A percentile compares a stretch with the other conserved stretches of the same genome.
Evolutionary conservation across 306 rosid species (phyloP).

Genomic region (Castanopsis chinensis): DNA sequence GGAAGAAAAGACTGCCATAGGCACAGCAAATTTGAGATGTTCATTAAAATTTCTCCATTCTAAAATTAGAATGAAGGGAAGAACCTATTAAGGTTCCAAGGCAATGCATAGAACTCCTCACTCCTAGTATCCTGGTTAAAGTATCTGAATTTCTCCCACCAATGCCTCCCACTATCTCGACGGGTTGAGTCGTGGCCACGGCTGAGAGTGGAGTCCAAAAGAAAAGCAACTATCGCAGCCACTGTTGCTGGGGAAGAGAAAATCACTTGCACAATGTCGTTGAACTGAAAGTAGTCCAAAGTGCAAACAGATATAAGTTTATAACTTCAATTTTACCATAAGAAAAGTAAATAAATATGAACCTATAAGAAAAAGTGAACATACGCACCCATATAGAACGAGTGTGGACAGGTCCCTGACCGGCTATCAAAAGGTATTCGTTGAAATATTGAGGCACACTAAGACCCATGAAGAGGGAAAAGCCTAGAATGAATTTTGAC

Average conservation of each 20-base stretch:
- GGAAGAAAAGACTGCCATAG: neutral
- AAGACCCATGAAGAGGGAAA: conserved; percentile 82
- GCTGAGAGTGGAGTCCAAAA: conserved; percentile 53
- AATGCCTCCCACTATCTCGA: conserved; percentile 80
- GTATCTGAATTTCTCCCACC: conserved; percentile 76
- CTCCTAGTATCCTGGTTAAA: conserved; percentile 53
- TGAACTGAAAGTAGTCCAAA: conserved; percentile 49
- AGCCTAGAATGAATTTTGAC: conserved; percentile 66
- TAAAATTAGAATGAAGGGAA: conserved; percentile 68
- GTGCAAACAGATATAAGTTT: neutral
- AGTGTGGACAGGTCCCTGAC: conserved; percentile 69
- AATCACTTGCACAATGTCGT: conserved; percentile 62
- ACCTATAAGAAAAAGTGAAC: neutral
- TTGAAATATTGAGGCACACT: conserved; percentile 76
- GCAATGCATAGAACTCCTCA: conserved; percentile 71
- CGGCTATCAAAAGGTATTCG: conserved; percentile 37
- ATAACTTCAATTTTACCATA: neutral
- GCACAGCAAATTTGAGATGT: neutral
- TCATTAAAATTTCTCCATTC: neutral
- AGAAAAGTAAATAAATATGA: neutral
- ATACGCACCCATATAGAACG: conserved; percentile 51
- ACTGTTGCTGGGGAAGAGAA: conserved; percentile 84
- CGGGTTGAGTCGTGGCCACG: conserved; percentile 43
- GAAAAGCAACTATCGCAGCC: conserved; percentile 54
- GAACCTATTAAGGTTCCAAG: conserved; percentile 53